Base-by-base conservation (phyloP, 768 basidiomycete genomes). In the Pleurotus sapidus region DNA sequence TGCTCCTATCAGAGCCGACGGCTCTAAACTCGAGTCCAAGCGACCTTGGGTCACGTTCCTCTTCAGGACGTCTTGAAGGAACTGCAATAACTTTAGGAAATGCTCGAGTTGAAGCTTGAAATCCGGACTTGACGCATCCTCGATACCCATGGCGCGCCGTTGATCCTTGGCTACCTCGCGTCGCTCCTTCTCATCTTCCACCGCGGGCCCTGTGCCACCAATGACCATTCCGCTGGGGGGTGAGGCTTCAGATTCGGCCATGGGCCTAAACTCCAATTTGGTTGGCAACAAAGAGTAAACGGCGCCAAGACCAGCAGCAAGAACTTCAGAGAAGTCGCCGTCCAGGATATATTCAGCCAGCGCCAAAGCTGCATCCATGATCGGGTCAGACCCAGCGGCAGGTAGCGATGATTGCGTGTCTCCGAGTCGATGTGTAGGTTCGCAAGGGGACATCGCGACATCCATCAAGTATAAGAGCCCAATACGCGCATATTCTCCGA, bases 311-410 rank as follows among this genome's bases (percentile, higher is more conserved):
- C 95, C 94, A 3, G 96, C 96, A 15, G 88, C 93, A 46, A 98
- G 83, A 9, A 98, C 96, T 61, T 98, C 95, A n/a, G 94, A 93
- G 69, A 97, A 96, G 71, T 98, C 96, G n/a, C 95, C 93, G 65
- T 96, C 93, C 15, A 97, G 81, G 51, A 98, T 91, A 67, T 93
- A 97, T 67, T 95, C 93, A 17, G 93, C 93, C 39, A 98, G 76
- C 6, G 92, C 90, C 43, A 95, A 77, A 1, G 90, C 89, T 1
- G 93, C 92, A 66, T 95, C 93, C 27, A 83, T 84, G 42, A 93
- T 82, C 3, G 94, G 88, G 67, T 96, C 93, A 17, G 68, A 61
- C 3, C 64, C 63, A 3, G 72, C 61, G 4, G 65, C 57, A 9
- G 75, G 68, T 4, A 69, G 55, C 8, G 68, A 64, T 4, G 62